A percentile compares a stretch with the other conserved stretches of the same genome.
phyloP scores from a whole-genome alignment of 2,329 filamentous ascomycete species.

The Microthyrium microscopicum region DNA sequence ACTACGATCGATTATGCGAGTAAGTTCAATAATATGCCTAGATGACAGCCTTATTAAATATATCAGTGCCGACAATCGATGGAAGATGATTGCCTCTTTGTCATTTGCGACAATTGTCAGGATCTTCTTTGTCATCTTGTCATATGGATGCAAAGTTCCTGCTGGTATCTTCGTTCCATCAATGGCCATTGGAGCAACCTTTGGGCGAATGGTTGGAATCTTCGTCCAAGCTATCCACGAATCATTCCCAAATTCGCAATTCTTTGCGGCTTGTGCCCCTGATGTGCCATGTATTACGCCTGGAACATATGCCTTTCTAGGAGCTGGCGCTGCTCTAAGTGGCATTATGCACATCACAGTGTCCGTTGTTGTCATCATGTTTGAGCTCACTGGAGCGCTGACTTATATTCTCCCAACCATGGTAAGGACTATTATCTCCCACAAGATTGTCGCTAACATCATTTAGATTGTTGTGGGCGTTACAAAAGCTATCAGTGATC shows the following conservation, averaged over 20 bases:
- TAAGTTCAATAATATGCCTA: constrained; percentile 18
- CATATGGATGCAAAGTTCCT: constrained; percentile 94
- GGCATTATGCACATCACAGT: constrained; percentile 98
- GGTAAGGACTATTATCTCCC: constrained; percentile 26
- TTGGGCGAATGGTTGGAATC: constrained; percentile 87
- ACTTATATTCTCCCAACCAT: constrained; percentile 96
- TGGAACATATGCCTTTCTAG: constrained; percentile 90
- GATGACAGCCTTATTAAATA: constrained; percentile 10
- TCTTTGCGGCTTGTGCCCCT: constrained; percentile 77
- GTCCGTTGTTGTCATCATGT: constrained; percentile 97
- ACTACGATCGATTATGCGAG: constrained; percentile 83
- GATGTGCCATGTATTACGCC: constrained; percentile 94
- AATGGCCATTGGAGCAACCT: constrained; percentile 91
- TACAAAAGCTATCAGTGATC: constrained; percentile 80
- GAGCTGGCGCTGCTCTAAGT: constrained; percentile 76
- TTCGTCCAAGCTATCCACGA: constrained; percentile 82
- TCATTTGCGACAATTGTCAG: constrained; percentile 65
- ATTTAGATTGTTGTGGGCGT: constrained; percentile 76
- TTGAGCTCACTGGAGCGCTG: constrained; percentile 88
- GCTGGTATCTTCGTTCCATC: constrained; percentile 96
- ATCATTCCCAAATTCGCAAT: constrained; percentile 60
- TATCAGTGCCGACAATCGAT: constrained; percentile 42
- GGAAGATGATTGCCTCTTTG: constrained; percentile 63
- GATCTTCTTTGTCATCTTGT: constrained; percentile 76
- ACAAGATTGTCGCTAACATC: not conserved